These are phyloP conservation scores for Fusarium secorum DNA, from an alignment of 2,329 filamentous ascomycete genomes.

Conservation along the genomic window DNA sequence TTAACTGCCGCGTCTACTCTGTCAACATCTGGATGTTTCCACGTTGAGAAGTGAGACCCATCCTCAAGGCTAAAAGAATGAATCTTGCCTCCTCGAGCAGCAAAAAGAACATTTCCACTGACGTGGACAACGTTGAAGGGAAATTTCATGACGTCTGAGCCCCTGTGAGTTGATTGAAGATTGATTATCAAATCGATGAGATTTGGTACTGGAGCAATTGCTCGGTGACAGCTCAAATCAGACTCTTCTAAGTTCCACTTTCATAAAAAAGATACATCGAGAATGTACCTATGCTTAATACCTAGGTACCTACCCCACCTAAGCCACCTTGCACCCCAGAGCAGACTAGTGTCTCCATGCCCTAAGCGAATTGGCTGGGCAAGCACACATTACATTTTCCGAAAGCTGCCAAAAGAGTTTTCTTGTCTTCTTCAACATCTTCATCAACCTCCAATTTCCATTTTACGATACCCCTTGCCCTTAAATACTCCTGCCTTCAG, in stretches of 20 bases:
- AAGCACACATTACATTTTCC: slow-evolving; percentile 45
- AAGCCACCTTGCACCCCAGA: slow-evolving; percentile 25
- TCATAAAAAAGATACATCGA: slow-evolving; percentile 47
- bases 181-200: not conserved
- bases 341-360: slow-evolving; percentile 45
- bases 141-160: slow-evolving; percentile 51
- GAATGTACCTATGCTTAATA: slow-evolving; percentile 38
- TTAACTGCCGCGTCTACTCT: slow-evolving; percentile 45
- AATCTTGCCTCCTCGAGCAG: slow-evolving; percentile 76
- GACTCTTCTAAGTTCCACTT: slow-evolving; percentile 32
- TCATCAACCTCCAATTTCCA: slow-evolving; percentile 39
- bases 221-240: slow-evolving; percentile 10
- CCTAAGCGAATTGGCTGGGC: slow-evolving; percentile 46
- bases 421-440: slow-evolving; percentile 18
- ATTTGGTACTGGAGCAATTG: slow-evolving; percentile 11
- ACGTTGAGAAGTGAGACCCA: slow-evolving; percentile 66
- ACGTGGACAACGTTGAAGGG: slow-evolving; percentile 73
- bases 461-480: slow-evolving; percentile 64
- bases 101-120: slow-evolving; percentile 69
- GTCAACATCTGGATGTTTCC: slow-evolving; percentile 61
- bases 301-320: too few relatives aligned
- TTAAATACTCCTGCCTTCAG: slow-evolving; percentile 99
- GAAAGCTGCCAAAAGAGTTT: slow-evolving; percentile 16
- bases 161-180: not conserved
- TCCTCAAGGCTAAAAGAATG: slow-evolving; percentile 70